These are phyloP conservation scores for Bromus sterilis DNA, from an alignment of 176 grass and related monocot species.

Conservation along the genomic window DNA sequence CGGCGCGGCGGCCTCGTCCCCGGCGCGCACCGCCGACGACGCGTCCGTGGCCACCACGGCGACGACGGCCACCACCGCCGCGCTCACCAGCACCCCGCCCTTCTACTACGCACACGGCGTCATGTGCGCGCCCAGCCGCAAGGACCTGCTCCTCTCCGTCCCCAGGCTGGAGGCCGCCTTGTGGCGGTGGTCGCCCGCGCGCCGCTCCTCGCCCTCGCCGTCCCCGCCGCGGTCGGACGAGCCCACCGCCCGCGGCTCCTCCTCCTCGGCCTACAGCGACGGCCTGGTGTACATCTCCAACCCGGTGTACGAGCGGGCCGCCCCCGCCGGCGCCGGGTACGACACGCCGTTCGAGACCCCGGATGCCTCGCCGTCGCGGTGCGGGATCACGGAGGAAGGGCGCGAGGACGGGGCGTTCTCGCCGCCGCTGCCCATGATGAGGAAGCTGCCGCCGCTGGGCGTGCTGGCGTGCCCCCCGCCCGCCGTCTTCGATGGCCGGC, in stretches of 20 bases:
- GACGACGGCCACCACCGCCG: neutral
- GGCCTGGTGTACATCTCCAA: constrained; percentile 48
- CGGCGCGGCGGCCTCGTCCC: neutral
- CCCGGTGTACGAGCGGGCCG: constrained; percentile 37
- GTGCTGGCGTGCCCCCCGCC: constrained; percentile 17
- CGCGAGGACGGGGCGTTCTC: neutral
- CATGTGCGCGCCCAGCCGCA: constrained; percentile 30
- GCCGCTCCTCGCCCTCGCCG: constrained; percentile 6
- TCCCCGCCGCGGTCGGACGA: neutral
- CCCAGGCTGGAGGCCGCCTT: constrained; percentile 41
- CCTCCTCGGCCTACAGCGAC: constrained; percentile 21
- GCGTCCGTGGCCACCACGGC: constrained; percentile 16
- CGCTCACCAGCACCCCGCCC: constrained; percentile 33
- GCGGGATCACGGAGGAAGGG: constrained; percentile 20
- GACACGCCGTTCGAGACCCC: constrained; percentile 31
- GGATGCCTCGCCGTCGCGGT: constrained; percentile 13
- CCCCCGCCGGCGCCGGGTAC: neutral
- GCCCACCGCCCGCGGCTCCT: neutral
- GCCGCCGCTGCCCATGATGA: constrained; percentile 24
- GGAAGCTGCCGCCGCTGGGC: constrained; percentile 26
- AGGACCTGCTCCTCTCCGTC: constrained; percentile 49
- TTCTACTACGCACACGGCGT: constrained; percentile 59
- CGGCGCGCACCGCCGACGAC: neutral
- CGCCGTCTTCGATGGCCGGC: neutral
- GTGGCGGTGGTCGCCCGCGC: constrained; percentile 39